These are phyloP conservation scores for Xylariaceae sp. DNA, from an alignment of 2,329 filamentous ascomycete genomes.

Conservation along the genomic window DNA sequence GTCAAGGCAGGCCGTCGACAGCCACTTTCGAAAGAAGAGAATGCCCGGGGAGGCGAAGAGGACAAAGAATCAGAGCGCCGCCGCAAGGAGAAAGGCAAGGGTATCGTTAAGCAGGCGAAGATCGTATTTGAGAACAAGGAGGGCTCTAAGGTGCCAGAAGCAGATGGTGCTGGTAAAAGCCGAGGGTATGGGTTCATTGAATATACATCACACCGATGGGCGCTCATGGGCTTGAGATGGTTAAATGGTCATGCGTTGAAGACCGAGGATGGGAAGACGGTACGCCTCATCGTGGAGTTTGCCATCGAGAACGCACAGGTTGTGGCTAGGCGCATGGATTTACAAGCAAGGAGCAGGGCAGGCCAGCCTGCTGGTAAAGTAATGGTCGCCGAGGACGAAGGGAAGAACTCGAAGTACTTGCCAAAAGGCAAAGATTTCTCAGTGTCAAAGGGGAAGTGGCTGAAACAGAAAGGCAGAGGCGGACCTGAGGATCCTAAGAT, in stretches of 20 bases:
- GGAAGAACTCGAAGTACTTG: slow-evolving; percentile 2
- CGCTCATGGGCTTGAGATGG: slow-evolving; percentile 92
- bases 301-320: slow-evolving; percentile 98
- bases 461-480: slow-evolving; percentile 23
- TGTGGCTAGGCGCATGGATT: slow-evolving; percentile 76
- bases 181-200: slow-evolving; percentile 98
- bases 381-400: slow-evolving; percentile 14
- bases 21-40: slow-evolving; percentile 88
- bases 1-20: slow-evolving; percentile 78
- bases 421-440: slow-evolving; percentile 42
- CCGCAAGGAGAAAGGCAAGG: slow-evolving; percentile 81
- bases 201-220: slow-evolving; percentile 91
- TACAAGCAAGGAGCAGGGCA: slow-evolving; percentile 41
- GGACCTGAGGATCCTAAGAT: slow-evolving; percentile 27
- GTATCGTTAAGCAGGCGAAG: slow-evolving; percentile 91
- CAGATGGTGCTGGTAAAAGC: slow-evolving; percentile 78
- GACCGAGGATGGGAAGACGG: slow-evolving; percentile 75
- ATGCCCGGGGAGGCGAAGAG: slow-evolving; percentile 76
- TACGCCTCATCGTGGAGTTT: slow-evolving; percentile 92
- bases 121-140: slow-evolving; percentile 89
- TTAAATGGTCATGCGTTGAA: slow-evolving; percentile 77
- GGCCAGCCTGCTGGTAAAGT: slow-evolving; percentile 13
- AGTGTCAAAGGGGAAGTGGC: slow-evolving; percentile 41
- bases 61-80: slow-evolving; percentile 81
- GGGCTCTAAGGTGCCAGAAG: slow-evolving; percentile 82